These are phyloP conservation scores for Kockovaella imperatae DNA, from an alignment of 768 basidiomycete genomes.

Conservation along the genomic window DNA sequence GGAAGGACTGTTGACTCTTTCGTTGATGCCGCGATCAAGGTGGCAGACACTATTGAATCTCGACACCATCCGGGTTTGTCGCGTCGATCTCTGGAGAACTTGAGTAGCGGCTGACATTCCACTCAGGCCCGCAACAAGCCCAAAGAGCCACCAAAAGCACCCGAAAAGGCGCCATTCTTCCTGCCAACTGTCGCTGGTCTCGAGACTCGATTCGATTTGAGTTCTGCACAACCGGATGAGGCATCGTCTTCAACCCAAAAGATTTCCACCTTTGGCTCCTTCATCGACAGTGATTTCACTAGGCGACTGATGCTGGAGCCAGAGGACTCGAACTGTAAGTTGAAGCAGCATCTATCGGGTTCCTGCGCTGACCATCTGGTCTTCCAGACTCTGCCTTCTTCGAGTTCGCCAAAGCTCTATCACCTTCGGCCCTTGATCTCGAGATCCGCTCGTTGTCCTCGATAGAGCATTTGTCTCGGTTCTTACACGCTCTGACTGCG, in stretches of 20 bases:
- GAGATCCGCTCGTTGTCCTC: constrained; percentile 74
- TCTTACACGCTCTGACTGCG: constrained; percentile 64
- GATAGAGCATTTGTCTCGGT: constrained; percentile 57
- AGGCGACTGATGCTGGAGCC: constrained; percentile 57
- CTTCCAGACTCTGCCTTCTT: constrained; percentile 73
- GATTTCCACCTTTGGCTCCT: constrained; percentile 13
- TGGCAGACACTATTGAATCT: constrained; percentile 98
- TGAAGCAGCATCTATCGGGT: background rate
- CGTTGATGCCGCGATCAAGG: constrained; percentile 77
- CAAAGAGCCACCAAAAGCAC: constrained; percentile 86
- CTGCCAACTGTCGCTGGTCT: constrained; percentile 84
- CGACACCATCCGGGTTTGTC: constrained; percentile 74
- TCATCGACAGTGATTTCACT: constrained; percentile 56
- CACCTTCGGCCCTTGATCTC: constrained; percentile 83
- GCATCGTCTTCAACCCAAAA: constrained; percentile 48
- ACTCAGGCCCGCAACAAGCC: constrained; percentile 87
- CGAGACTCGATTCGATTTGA: constrained; percentile 67
- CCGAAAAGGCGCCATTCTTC: constrained; percentile 95
- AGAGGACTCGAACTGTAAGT: constrained; percentile 62
- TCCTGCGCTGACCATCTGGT: constrained; percentile 2
- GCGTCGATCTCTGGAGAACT: background rate
- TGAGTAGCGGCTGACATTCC: constrained; percentile 5
- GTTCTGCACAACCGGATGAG: constrained; percentile 17
- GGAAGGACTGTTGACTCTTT: constrained; percentile 85
- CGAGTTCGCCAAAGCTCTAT: constrained; percentile 69